A percentile compares a stretch with the other conserved stretches of the same genome.
These are phyloP conservation scores for Carallia pectinifolia DNA, from an alignment of 345 rosid genomes.

Conservation along the genomic window DNA sequence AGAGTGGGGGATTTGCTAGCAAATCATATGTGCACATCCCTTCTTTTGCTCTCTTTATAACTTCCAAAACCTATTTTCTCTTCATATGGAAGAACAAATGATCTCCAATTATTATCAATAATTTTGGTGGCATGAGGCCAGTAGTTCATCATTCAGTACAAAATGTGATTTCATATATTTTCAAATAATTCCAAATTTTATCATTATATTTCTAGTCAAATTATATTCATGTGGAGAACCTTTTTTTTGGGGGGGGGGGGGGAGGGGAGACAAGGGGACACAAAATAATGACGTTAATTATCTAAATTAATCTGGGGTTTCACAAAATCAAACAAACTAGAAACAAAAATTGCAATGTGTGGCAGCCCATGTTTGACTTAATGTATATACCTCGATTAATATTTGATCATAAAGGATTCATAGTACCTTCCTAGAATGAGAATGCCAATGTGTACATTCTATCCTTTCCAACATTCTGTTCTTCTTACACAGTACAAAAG, in stretches of 20 bases:
- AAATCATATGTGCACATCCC: constrained; percentile 46
- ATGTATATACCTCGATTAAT: too few species aligned
- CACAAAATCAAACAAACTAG: too few species aligned
- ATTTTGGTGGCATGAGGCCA: constrained; percentile 8
- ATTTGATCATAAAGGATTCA: too few species aligned
- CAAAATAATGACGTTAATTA: too few species aligned
- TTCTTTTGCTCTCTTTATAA: constrained; percentile 37
- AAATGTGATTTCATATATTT: constrained; percentile 19
- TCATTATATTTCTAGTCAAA: neutral
- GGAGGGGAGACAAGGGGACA: too few species aligned
- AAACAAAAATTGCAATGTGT: too few species aligned
- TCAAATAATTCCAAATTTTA: constrained; percentile 12
- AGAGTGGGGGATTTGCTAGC: constrained; percentile 41
- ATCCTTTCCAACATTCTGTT: too few species aligned
- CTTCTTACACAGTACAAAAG: too few species aligned
- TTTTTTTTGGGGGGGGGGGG: neutral
- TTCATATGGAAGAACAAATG: neutral
- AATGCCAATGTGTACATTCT: too few species aligned
- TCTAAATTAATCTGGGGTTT: too few species aligned
- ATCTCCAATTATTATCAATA: constrained; percentile 37
- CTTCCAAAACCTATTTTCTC: constrained; percentile 9
- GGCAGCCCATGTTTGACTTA: too few species aligned
- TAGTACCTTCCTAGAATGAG: too few species aligned
- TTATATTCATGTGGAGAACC: neutral
- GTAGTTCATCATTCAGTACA: constrained; percentile 8